These are phyloP conservation scores for Aphanoascus verrucosus DNA, from an alignment of 2,329 filamentous ascomycete species.

Conservation along the genomic window DNA sequence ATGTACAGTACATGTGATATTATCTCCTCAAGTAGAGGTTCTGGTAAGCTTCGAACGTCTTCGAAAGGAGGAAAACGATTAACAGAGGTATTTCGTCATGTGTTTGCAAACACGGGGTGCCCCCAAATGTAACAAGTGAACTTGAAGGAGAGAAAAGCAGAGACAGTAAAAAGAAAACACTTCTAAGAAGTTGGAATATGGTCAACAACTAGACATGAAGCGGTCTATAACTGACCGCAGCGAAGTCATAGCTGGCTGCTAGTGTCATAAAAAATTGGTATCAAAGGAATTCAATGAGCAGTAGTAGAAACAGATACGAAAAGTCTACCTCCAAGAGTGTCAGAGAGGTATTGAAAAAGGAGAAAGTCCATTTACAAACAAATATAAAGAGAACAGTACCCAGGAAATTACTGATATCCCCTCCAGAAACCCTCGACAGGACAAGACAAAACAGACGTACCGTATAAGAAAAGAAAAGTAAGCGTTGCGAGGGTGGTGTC, in stretches of 20 bases:
- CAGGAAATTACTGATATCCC: neutral
- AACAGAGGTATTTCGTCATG: neutral
- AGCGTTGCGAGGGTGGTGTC: neutral
- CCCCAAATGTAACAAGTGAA: neutral
- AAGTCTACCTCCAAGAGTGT: too few relatives aligned
- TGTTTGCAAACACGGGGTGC: neutral
- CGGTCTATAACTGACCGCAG: neutral
- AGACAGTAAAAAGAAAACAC: neutral
- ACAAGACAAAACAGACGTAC: too few relatives aligned
- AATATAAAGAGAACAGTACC: neutral
- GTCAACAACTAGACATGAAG: neutral
- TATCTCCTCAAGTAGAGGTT: too few relatives aligned
- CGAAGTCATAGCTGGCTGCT: neutral
- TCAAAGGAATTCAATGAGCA: neutral
- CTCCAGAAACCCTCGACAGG: too few relatives aligned
- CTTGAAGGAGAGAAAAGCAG: neutral
- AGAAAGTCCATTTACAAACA: neutral
- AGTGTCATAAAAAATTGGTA: neutral
- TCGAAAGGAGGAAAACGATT: neutral
- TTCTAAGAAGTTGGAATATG: neutral
- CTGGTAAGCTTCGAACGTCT: neutral
- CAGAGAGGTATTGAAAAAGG: neutral
- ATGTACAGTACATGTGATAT: too few relatives aligned
- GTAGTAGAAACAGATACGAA: neutral
- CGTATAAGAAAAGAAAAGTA: too few relatives aligned